These are phyloP conservation scores for Aspergillus kassunensis DNA, from an alignment of 495 filamentous ascomycete genomes.

Conservation along the genomic window DNA sequence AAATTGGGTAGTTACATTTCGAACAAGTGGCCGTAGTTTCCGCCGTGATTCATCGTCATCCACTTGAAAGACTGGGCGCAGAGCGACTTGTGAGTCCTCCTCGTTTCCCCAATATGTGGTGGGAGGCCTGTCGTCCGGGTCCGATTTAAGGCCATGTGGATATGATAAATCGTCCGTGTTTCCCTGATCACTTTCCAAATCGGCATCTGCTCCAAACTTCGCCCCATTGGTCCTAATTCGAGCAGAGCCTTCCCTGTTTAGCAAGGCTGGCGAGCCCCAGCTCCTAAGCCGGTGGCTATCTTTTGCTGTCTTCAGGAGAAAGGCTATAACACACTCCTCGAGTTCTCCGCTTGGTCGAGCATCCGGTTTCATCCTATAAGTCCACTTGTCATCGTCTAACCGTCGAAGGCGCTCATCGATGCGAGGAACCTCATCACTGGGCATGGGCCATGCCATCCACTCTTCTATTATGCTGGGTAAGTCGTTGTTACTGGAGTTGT, in stretches of 20 bases:
- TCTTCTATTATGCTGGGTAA: constrained; percentile 36
- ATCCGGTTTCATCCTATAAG: constrained; percentile 37
- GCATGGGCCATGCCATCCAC: constrained; percentile 82
- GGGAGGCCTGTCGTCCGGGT: constrained; percentile 7
- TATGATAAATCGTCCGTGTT: not conserved
- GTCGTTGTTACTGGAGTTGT: constrained; percentile 23
- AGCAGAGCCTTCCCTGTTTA: not conserved
- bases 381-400: constrained; percentile 44
- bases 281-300: constrained; percentile 45
- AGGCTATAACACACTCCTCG: constrained; percentile 62
- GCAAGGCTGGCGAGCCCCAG: not conserved
- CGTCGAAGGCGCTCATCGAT: constrained; percentile 40
- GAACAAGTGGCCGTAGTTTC: constrained; percentile 59
- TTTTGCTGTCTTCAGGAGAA: constrained; percentile 60
- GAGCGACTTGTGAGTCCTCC: constrained; percentile 17
- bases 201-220: not conserved
- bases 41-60: constrained; percentile 60
- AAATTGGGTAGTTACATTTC: constrained; percentile 60
- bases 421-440: constrained; percentile 55
- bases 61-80: constrained; percentile 43
- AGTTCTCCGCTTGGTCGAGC: constrained; percentile 52
- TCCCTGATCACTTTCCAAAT: too few relatives aligned
- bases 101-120: constrained; percentile 4
- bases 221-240: not conserved
- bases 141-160: not conserved